phyloP scores from a whole-genome alignment of 176 grass and related monocot genomes.

The Chrysopogon serrulatus region DNA sequence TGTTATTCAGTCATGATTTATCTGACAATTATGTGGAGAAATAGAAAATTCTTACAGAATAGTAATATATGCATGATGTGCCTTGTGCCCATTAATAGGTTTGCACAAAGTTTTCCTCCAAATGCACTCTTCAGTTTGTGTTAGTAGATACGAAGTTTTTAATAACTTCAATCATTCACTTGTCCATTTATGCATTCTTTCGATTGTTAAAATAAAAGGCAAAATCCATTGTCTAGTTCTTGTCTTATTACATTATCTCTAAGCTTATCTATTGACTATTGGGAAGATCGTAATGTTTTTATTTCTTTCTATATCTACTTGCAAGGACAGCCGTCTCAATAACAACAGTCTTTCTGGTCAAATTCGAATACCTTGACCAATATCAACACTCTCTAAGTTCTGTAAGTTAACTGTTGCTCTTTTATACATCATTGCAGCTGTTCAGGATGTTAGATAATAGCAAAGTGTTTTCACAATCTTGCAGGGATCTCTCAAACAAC shows the following conservation, averaged over 20 bases:
- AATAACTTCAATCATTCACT: not conserved
- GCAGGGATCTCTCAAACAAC: conserved; percentile 82
- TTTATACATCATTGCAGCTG: not conserved
- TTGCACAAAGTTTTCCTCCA: not conserved
- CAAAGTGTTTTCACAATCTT: conserved; percentile 21
- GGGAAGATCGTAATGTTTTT: conserved; percentile 28
- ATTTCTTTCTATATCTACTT: conserved; percentile 32
- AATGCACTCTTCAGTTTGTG: conserved; percentile 1
- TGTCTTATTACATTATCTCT: conserved; percentile 5
- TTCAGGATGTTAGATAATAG: not conserved
- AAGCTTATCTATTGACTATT: not conserved
- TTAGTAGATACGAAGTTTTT: not conserved
- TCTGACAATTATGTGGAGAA: not conserved
- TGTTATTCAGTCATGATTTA: not conserved
- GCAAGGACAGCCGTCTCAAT: conserved; percentile 75
- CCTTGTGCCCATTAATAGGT: not conserved
- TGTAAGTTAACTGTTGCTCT: conserved; percentile 60
- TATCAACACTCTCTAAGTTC: conserved; percentile 64
- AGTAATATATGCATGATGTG: not conserved
- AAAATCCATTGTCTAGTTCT: not conserved
- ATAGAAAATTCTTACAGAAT: not conserved
- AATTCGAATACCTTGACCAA: conserved; percentile 55
- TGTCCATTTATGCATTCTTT: not conserved
- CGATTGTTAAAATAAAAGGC: not conserved
- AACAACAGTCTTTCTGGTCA: conserved; percentile 61